Evolutionary conservation across 805 yeast species (phyloP).

Genomic region (Metschnikowia anglica): DNA sequence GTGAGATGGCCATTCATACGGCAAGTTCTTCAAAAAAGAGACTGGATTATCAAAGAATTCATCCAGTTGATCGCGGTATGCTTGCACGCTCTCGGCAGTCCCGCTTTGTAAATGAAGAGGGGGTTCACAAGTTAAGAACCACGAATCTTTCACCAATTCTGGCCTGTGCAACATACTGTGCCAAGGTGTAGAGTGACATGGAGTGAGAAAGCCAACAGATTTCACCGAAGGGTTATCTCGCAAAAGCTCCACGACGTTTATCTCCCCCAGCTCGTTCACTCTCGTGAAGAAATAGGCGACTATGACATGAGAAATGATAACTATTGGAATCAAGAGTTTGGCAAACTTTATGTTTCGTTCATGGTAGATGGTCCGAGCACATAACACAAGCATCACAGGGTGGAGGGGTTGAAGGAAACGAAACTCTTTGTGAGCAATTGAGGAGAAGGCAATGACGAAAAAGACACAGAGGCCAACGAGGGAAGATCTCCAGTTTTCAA

Average conservation of each 20-base stretch:
- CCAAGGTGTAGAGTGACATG: constrained; percentile 98
- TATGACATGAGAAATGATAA: constrained; percentile 34
- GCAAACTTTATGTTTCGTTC: background rate
- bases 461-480: constrained; percentile 31
- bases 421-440: constrained; percentile 82
- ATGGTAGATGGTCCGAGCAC: constrained; percentile 32
- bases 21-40: constrained; percentile 45
- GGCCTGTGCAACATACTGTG: constrained; percentile 75
- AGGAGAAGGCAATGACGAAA: constrained; percentile 58
- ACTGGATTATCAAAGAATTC: constrained; percentile 67
- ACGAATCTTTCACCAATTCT: constrained; percentile 40
- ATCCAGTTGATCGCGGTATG: constrained; percentile 86
- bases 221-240: constrained; percentile 38
- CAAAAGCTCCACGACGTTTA: constrained; percentile 59
- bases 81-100: constrained; percentile 26
- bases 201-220: constrained; percentile 80
- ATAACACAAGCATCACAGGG: constrained; percentile 62
- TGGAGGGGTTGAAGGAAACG: constrained; percentile 84
- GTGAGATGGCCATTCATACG: constrained; percentile 51
- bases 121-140: constrained; percentile 92
- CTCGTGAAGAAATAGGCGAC: constrained; percentile 55
- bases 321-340: constrained; percentile 13
- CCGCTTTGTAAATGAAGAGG: constrained; percentile 51
- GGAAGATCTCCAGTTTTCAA: constrained; percentile 16
- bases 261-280: constrained; percentile 85